Conservation (phyloP, 352 stramenopile species). For the Phytophthora ohioensis region DNA sequence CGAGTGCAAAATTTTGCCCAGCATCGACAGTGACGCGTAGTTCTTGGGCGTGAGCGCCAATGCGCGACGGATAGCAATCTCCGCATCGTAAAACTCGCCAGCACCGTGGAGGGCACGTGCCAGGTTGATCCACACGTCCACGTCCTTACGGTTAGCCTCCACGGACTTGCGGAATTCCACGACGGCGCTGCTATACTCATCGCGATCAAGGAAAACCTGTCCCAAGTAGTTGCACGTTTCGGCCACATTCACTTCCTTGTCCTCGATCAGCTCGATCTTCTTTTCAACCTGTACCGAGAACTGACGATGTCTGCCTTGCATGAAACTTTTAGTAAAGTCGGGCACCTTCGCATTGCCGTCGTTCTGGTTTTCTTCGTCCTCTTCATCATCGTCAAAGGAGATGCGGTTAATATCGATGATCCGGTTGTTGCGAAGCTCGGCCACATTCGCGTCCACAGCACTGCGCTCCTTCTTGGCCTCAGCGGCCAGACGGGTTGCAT, state of each 20-base stretch:
- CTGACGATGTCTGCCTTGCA: slow-evolving; percentile 32
- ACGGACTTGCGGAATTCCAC: slow-evolving; percentile 80
- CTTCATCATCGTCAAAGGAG: slow-evolving; percentile 60
- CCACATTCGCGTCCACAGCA: slow-evolving; percentile 51
- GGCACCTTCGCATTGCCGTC: slow-evolving; percentile 35
- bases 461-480: slow-evolving; percentile 51
- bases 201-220: slow-evolving; percentile 73
- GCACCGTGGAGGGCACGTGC: slow-evolving; percentile 66
- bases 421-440: slow-evolving; percentile 58
- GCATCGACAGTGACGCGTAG: slow-evolving; percentile 74
- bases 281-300: slow-evolving; percentile 41
- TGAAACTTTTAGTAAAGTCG: slow-evolving; percentile 27
- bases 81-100: slow-evolving; percentile 70
- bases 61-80: slow-evolving; percentile 67
- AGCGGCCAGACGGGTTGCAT: slow-evolving; percentile 29
- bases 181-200: slow-evolving; percentile 62
- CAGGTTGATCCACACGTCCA: slow-evolving; percentile 83
- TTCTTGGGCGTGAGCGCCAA: slow-evolving; percentile 63
- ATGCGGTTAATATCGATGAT: slow-evolving; percentile 79
- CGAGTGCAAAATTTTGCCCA: slow-evolving; percentile 87
- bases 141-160: slow-evolving; percentile 65
- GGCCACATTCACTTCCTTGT: slow-evolving; percentile 66
- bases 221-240: slow-evolving; percentile 81
- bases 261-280: slow-evolving; percentile 48
- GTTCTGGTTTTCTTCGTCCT: slow-evolving; percentile 45